A percentile compares a stretch with the other conserved stretches of the same genome.
Conservation (phyloP, 106 monocot genomes). For the Dioscorea dumetorum region DNA sequence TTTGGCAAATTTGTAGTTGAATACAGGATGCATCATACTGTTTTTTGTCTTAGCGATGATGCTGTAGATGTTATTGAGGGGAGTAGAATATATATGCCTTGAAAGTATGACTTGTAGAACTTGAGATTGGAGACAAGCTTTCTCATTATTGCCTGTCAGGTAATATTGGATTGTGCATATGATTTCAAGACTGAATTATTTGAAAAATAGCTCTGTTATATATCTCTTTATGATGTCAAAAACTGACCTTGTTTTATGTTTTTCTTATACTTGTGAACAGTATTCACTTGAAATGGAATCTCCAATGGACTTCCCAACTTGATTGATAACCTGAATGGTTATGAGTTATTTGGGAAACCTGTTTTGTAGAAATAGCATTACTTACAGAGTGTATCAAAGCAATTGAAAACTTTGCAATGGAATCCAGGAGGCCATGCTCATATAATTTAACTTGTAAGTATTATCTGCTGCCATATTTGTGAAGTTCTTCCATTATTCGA, state of each 20-base stretch:
- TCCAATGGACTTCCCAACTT: constrained; percentile 32
- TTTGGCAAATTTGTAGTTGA: constrained; percentile 59
- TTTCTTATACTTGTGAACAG: constrained; percentile 18
- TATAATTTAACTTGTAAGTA: constrained; percentile 93
- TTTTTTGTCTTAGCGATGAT: constrained; percentile 79
- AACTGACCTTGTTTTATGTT: background rate
- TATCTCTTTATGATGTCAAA: background rate
- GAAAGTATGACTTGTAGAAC: constrained; percentile 91
- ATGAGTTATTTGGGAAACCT: too few relatives aligned
- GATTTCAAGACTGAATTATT: too few relatives aligned
- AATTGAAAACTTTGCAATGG: constrained; percentile 70
- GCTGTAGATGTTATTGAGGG: constrained; percentile 95
- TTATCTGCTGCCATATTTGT: background rate
- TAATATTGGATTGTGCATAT: constrained; percentile 11
- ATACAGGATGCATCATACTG: constrained; percentile 94
- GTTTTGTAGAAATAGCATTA: too few relatives aligned
- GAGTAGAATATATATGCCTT: constrained; percentile 85
- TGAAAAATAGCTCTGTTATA: too few relatives aligned
- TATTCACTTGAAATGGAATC: constrained; percentile 96
- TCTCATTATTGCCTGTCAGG: constrained; percentile 91
- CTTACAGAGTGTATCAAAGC: too few relatives aligned
- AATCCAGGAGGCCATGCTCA: constrained; percentile 96
- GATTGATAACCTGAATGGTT: too few relatives aligned
- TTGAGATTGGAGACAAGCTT: constrained; percentile 92
- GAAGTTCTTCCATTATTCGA: background rate